These are phyloP conservation scores for Suhomyces panamericanus DNA, from an alignment of 1,139 yeast genomes.

Conservation along the genomic window DNA sequence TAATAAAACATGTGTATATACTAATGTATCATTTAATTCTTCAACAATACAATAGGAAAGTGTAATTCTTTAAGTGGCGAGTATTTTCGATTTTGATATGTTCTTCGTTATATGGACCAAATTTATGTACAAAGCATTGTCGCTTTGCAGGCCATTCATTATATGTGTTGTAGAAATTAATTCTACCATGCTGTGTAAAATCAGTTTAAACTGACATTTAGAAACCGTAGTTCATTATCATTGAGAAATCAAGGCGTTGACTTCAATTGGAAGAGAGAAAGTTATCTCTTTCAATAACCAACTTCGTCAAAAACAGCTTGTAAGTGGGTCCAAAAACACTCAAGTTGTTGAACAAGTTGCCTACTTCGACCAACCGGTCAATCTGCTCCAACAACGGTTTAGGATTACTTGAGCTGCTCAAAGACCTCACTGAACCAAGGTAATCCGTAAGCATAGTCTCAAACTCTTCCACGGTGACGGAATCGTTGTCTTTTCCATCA, in stretches of 20 bases:
- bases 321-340: constrained; percentile 50
- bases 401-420: constrained; percentile 27
- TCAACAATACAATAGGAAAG: not conserved
- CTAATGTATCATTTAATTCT: not conserved
- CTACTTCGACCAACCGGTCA: constrained; percentile 45
- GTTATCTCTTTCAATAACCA: constrained; percentile 30
- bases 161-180: too few species aligned
- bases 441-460: constrained; percentile 25
- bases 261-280: not conserved
- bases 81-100: too few species aligned
- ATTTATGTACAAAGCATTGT: too few species aligned
- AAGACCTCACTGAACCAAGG: constrained; percentile 41
- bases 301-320: constrained; percentile 40
- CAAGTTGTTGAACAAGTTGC: constrained; percentile 54
- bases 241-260: too few species aligned
- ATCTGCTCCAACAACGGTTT: constrained; percentile 35
- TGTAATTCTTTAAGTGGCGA: not conserved
- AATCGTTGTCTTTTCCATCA: not conserved
- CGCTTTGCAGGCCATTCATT: too few species aligned
- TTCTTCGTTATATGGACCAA: too few species aligned
- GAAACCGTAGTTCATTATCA: too few species aligned
- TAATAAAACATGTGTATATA: not conserved
- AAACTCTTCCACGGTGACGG: constrained; percentile 13
- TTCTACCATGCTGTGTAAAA: too few species aligned
- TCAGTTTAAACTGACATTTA: too few species aligned